A percentile compares a stretch with the other conserved stretches of the same genome.
These are phyloP conservation scores for Daldinia bambusicola DNA, from an alignment of 495 filamentous ascomycete genomes.

Conservation along the genomic window DNA sequence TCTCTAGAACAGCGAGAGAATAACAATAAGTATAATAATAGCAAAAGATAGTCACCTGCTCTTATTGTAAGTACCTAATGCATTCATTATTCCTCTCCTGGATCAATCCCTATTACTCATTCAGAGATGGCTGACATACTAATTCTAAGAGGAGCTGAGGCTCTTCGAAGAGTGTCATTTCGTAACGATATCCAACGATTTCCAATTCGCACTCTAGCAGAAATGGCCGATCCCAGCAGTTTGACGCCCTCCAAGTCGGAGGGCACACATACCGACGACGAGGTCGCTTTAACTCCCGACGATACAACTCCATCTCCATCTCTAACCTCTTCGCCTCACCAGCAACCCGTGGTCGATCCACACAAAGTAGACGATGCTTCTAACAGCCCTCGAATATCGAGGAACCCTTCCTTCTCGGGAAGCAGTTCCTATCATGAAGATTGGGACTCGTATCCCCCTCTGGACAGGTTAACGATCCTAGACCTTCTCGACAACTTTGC, in stretches of 20 bases:
- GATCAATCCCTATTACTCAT: slow-evolving; percentile 13
- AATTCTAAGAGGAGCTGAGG: slow-evolving; percentile 52
- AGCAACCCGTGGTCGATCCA: slow-evolving; percentile 54
- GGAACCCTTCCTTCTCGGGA: slow-evolving; percentile 78
- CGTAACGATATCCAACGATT: slow-evolving; percentile 50
- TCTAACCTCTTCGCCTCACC: slow-evolving; percentile 52
- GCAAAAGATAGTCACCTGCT: slow-evolving; percentile 36
- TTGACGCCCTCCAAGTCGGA: slow-evolving; percentile 53
- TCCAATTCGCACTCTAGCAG: slow-evolving; percentile 51
- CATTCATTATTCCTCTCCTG: slow-evolving; percentile 29
- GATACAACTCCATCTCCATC: slow-evolving; percentile 54
- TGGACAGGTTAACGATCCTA: slow-evolving; percentile 92
- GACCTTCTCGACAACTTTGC: slow-evolving; percentile 95
- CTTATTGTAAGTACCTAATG: slow-evolving; percentile 27
- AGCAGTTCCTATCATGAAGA: slow-evolving; percentile 86
- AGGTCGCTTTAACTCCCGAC: slow-evolving; percentile 56
- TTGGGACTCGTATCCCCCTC: slow-evolving; percentile 83
- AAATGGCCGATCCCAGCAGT: slow-evolving; percentile 60
- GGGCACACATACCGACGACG: slow-evolving; percentile 56
- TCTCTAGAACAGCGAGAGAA: slow-evolving; percentile 24
- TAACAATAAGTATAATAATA: slow-evolving; percentile 27
- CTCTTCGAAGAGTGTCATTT: slow-evolving; percentile 54
- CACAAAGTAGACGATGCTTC: slow-evolving; percentile 57
- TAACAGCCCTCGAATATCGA: slow-evolving; percentile 68
- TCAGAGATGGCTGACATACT: slow-evolving; percentile 53